Conservation (phyloP, 2,329 filamentous ascomycete genomes). For the Fonsecaea multimorphosa region DNA sequence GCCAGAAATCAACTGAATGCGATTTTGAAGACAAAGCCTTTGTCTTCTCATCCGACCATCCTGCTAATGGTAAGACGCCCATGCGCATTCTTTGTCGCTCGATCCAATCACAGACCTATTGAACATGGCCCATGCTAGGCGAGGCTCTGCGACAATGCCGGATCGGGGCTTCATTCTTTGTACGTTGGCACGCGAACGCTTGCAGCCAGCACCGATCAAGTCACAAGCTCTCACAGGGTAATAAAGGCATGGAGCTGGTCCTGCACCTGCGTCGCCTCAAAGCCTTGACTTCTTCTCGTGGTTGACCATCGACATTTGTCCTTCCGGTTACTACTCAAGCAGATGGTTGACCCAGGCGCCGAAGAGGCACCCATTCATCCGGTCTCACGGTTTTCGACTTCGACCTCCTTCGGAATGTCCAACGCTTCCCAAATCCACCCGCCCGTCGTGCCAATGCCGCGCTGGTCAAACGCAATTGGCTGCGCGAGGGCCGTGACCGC, state of each 20-base stretch:
- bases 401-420: constrained; percentile 27
- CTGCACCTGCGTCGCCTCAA: background rate
- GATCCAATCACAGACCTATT: background rate
- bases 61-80: background rate
- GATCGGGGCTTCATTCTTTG: constrained; percentile 29
- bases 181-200: constrained; percentile 27
- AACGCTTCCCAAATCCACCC: background rate
- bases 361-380: constrained; percentile 11
- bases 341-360: constrained; percentile 21
- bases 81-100: background rate
- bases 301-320: background rate
- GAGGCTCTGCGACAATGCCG: constrained; percentile 17
- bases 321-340: background rate
- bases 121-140: constrained; percentile 15
- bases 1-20: background rate
- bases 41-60: background rate
- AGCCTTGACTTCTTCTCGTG: constrained; percentile 1
- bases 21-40: constrained; percentile 7
- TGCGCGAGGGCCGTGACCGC: constrained; percentile 33
- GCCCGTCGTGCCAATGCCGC: constrained; percentile 37
- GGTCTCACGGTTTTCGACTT: constrained; percentile 32
- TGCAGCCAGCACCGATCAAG: constrained; percentile 7
- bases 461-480: constrained; percentile 34
- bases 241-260: constrained; percentile 11
- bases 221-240: background rate